These are phyloP conservation scores for Cyberlindnera mrakii DNA, from an alignment of 805 yeast species.

Conservation along the genomic window DNA sequence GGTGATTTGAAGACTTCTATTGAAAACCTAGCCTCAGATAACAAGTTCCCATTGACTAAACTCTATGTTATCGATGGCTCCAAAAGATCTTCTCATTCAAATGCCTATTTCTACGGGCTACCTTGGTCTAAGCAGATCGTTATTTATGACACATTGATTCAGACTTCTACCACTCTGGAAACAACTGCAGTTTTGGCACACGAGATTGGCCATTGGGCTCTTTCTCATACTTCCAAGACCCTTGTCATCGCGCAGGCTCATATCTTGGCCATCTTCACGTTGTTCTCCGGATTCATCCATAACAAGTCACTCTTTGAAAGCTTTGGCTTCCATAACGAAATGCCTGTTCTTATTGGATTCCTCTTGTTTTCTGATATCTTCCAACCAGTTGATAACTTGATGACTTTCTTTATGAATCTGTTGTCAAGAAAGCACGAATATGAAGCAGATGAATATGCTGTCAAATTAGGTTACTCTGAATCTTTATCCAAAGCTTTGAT, in stretches of 20 bases:
- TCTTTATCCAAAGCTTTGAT: constrained; percentile 69
- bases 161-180: constrained; percentile 69
- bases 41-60: constrained; percentile 81
- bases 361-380: constrained; percentile 71
- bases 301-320: constrained; percentile 73
- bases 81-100: constrained; percentile 91
- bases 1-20: constrained; percentile 83
- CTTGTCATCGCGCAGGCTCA: constrained; percentile 60
- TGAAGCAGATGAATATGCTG: constrained; percentile 89
- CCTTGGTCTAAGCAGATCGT: constrained; percentile 98
- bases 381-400: constrained; percentile 66
- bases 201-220: constrained; percentile 97
- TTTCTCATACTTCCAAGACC: constrained; percentile 79
- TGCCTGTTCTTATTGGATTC: constrained; percentile 80
- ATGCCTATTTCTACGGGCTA: constrained; percentile 92
- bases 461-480: constrained; percentile 60
- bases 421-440: constrained; percentile 84
- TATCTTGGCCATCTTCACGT: constrained; percentile 55
- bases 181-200: constrained; percentile 96
- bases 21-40: constrained; percentile 67
- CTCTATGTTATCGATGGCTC: constrained; percentile 95
- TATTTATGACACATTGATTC: constrained; percentile 83
- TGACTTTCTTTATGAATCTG: constrained; percentile 61
- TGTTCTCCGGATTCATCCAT: constrained; percentile 75
- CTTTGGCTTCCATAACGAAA: constrained; percentile 63